Evolutionary conservation across 108 stramenopile genomes (phyloP).

Genomic region (Aurantiochytrium sp.): DNA sequence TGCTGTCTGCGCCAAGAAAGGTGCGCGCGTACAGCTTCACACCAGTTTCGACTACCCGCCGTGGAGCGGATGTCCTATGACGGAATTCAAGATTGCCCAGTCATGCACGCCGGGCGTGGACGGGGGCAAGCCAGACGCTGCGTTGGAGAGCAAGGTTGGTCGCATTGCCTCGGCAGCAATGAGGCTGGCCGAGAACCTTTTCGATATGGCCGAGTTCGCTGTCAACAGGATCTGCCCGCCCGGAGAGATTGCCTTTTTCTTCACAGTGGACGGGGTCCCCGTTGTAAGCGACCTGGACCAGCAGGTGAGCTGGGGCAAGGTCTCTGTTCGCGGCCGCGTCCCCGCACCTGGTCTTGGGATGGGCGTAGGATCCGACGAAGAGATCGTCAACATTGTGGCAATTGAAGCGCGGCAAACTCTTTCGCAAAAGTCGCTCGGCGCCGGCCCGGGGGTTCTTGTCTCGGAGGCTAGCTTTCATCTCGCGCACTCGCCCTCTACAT

Average conservation of each 20-base stretch:
- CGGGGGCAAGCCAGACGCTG: too few relatives aligned
- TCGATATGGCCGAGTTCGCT: background rate
- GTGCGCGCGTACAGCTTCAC: background rate
- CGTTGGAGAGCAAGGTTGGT: background rate
- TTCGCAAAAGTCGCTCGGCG: background rate
- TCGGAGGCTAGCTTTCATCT: background rate
- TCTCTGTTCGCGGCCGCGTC: background rate
- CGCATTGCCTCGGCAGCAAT: background rate
- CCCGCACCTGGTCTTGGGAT: background rate
- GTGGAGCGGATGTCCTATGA: background rate
- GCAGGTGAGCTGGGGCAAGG: background rate
- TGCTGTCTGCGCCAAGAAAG: background rate
- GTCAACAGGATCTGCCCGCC: background rate
- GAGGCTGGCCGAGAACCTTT: background rate
- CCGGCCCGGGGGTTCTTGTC: too few relatives aligned
- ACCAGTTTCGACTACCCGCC: background rate
- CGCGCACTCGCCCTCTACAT: background rate
- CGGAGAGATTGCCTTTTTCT: background rate
- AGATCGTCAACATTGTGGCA: background rate
- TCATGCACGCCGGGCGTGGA: background rate
- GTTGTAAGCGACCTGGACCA: background rate
- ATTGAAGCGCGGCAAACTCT: background rate
- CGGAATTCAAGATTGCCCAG: background rate
- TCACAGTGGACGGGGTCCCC: background rate
- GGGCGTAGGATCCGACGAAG: background rate